Base-by-base conservation (phyloP, 352 stramenopile species). In the Nothophytophthora sp. region DNA sequence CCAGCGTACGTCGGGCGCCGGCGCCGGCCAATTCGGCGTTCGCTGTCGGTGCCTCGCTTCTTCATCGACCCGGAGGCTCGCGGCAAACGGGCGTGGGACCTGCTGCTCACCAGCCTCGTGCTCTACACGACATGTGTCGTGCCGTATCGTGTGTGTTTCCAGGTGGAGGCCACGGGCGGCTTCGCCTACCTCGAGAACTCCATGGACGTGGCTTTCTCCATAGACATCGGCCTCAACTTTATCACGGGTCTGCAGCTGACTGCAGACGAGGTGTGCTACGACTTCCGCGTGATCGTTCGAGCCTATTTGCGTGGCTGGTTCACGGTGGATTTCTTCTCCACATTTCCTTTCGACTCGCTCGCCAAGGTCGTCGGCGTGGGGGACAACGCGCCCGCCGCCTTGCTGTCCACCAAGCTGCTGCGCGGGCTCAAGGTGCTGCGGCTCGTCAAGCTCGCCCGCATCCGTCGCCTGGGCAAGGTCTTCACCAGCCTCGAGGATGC, bases 401-500 rank as follows among this genome's bases (percentile, higher is more conserved):
- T 89, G 11, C 39, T 84, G 30, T 85, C 81, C 4, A 69, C 89
- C 12, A 95, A 95, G 36, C 49, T 96, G 11, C 59, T 96, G 19
- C 80, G 86, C 20, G 70, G 73, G n/a, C 76, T 95, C 6, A 92
- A 96, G 49, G 70, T 96, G 3, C 59, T 96, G 4, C 75, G 91
- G 12, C 60, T 97, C 8, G 77, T 97, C 39, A 97, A 97, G 52
- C 64, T 97, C 12, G 85, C 88, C 11, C 90, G 89, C 4, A 84
- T 97, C 30, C 84, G 92, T 8, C 90, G 96, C 18, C 74, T 97
- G 16, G 76, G 69, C 7, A 86, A 89, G 55, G 78, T 96, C 52
- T 89, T 95, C 42, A 67, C 66, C 7, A 93, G 71, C 42, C 75
- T 96, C 4, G 88, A 97, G 55, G 86, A 96, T 22, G 75, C 79